Evolutionary conservation across 2,329 filamentous ascomycete species (phyloP).

Genomic region (Hymenotorrendiella dingleyae): DNA sequence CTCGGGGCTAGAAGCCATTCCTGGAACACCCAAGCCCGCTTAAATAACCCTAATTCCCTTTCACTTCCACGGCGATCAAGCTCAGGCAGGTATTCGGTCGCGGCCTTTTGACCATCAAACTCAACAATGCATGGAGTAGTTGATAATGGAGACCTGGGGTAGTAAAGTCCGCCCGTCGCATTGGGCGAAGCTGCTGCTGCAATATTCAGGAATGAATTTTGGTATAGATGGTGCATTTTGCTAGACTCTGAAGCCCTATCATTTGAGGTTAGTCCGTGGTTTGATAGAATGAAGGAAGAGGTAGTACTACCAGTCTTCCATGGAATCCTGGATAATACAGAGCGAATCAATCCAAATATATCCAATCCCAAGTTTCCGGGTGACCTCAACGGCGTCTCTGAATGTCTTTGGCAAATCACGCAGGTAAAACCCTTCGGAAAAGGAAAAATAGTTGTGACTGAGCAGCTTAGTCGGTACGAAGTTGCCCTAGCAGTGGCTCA

Average conservation of each 20-base stretch:
- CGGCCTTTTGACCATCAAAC: background rate
- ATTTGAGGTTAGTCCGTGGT: no score
- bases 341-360: background rate
- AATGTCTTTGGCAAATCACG: background rate
- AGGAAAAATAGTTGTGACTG: background rate
- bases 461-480: background rate
- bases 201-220: background rate
- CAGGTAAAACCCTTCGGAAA: background rate
- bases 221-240: background rate
- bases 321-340: no score
- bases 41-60: background rate
- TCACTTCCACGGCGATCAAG: background rate
- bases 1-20: background rate
- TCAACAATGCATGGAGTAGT: background rate
- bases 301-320: no score
- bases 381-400: background rate
- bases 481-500: background rate
- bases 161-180: background rate
- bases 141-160: background rate
- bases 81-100: background rate
- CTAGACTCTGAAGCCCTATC: no score
- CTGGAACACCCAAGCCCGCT: background rate
- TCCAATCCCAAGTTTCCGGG: background rate
- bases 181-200: background rate
- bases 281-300: no score